phyloP scores from a whole-genome alignment of 2,329 filamentous ascomycete species.

The Paecilomyces formosus region DNA sequence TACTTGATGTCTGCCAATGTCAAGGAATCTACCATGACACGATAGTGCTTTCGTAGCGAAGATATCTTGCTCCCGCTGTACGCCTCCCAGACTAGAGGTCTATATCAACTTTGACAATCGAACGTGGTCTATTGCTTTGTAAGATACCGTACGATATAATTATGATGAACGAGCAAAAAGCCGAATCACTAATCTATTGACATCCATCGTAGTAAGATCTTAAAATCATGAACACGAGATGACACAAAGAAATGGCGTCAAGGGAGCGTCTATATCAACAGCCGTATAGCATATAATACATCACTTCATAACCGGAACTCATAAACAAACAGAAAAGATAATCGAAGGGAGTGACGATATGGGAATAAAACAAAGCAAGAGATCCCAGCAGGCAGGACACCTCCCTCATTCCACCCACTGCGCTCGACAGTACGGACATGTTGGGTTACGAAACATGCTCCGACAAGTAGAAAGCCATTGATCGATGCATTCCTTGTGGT shows the following conservation, averaged over 20 bases:
- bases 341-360: neutral
- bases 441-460: neutral
- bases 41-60: neutral
- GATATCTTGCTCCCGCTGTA: no score
- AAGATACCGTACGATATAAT: neutral
- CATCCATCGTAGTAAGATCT: neutral
- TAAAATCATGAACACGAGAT: no score
- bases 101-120: no score
- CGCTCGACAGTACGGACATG: neutral
- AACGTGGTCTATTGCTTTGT: no score
- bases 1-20: neutral
- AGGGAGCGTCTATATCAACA: neutral
- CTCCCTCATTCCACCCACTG: neutral
- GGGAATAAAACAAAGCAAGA: neutral
- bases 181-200: neutral
- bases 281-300: neutral
- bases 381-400: no score
- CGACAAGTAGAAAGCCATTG: conserved; percentile 4
- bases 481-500: conserved; percentile 8
- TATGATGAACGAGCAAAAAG: neutral
- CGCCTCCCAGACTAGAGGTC: no score
- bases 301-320: neutral
- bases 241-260: neutral
- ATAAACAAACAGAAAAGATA: neutral
- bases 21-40: neutral